Percentiles rank a stretch among this genome's conserved stretches.
Evolutionary conservation across 192 early-diverging fungal genomes (phyloP).

Genomic region (Linnemannia exigua): DNA sequence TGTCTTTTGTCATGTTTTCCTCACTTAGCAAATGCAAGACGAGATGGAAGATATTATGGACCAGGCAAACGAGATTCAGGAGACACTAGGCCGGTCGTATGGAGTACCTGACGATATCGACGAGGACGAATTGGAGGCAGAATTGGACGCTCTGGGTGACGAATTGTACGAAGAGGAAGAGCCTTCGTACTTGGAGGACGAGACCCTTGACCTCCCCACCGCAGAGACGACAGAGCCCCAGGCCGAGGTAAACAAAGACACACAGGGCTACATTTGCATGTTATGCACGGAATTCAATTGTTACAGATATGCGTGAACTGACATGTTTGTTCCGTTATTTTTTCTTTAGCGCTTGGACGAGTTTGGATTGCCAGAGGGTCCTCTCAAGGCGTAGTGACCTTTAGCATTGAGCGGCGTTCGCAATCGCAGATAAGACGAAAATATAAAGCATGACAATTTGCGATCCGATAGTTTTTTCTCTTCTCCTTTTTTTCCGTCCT

Average conservation of each 20-base stretch:
- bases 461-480: background rate
- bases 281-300: background rate
- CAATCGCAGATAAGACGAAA: constrained; percentile 9
- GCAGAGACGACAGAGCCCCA: constrained; percentile 61
- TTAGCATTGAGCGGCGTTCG: background rate
- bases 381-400: constrained; percentile 60
- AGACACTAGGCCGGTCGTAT: constrained; percentile 93
- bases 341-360: constrained; percentile 62
- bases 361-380: constrained; percentile 66
- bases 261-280: background rate
- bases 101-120: constrained; percentile 96
- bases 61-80: constrained; percentile 97
- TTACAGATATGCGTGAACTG: background rate
- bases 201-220: constrained; percentile 63
- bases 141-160: constrained; percentile 97
- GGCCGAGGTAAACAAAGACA: constrained; percentile 64
- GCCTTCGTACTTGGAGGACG: constrained; percentile 90
- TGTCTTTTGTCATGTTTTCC: background rate
- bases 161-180: constrained; percentile 87
- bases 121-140: constrained; percentile 98
- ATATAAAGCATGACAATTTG: background rate
- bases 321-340: background rate
- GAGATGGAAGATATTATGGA: constrained; percentile 99
- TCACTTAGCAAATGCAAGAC: constrained; percentile 87
- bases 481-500: background rate